Percentiles rank a stretch among this genome's conserved stretches.
These are phyloP conservation scores for Vitis rupestris DNA, from an alignment of 164 flowering plant genomes.

Conservation along the genomic window DNA sequence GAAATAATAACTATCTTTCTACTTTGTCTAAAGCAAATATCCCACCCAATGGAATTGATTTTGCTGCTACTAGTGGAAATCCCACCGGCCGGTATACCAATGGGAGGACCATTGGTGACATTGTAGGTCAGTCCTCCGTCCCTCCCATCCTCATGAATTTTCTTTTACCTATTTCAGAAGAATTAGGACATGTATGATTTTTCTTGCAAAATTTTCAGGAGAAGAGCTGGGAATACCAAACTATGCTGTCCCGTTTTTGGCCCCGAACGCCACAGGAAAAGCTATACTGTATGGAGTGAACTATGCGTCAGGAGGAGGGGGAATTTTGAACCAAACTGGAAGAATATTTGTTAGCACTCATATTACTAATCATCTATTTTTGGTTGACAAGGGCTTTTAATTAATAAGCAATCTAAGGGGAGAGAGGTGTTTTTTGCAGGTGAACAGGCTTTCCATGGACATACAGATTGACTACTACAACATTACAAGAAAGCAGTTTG, in stretches of 20 bases:
- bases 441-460: slow-evolving; percentile 84
- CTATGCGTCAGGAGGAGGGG: slow-evolving; percentile 97
- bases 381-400: background rate
- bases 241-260: slow-evolving; percentile 71
- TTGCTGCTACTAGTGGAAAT: slow-evolving; percentile 61
- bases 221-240: slow-evolving; percentile 71
- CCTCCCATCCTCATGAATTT: slow-evolving; percentile 2
- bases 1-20: slow-evolving; percentile 76
- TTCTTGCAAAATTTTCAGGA: slow-evolving; percentile 33
- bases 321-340: slow-evolving; percentile 87
- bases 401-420: background rate
- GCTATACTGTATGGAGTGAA: slow-evolving; percentile 72
- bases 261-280: slow-evolving; percentile 80
- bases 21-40: slow-evolving; percentile 80
- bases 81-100: slow-evolving; percentile 94
- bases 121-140: slow-evolving; percentile 57
- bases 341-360: slow-evolving; percentile 63
- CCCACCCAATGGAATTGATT: slow-evolving; percentile 86
- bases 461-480: slow-evolving; percentile 87
- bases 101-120: slow-evolving; percentile 91
- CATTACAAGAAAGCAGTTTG: slow-evolving; percentile 70
- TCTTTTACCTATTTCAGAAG: background rate
- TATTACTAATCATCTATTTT: background rate
- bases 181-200: too few relatives aligned
- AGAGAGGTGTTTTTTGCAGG: slow-evolving; percentile 16